A percentile compares a stretch with the other conserved stretches of the same genome.
These are phyloP conservation scores for Trifolium dubium DNA, from an alignment of 306 rosid species.

Conservation along the genomic window DNA sequence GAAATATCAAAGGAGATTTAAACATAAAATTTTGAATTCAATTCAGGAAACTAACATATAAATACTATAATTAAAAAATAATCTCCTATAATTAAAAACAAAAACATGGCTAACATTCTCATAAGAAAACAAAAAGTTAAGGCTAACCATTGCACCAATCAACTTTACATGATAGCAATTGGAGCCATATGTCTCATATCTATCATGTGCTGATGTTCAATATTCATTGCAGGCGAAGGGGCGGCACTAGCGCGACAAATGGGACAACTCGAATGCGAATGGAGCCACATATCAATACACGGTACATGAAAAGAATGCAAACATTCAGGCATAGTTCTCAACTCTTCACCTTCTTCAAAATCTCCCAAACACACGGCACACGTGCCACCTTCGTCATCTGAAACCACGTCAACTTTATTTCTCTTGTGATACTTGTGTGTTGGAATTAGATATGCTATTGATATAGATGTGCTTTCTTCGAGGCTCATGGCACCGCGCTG, in stretches of 20 bases:
- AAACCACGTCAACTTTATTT: neutral
- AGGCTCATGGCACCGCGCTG: neutral
- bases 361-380: conserved; percentile 68
- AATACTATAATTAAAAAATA: too few relatives aligned
- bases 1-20: too few relatives aligned
- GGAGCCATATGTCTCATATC: neutral
- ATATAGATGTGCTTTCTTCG: neutral
- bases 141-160: neutral
- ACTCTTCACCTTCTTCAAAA: conserved; percentile 69
- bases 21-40: too few relatives aligned
- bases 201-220: neutral
- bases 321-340: conserved; percentile 64
- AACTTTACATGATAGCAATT: conserved; percentile 11
- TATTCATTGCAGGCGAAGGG: conserved; percentile 14
- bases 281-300: conserved; percentile 80
- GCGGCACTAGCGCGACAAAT: conserved; percentile 56
- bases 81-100: neutral
- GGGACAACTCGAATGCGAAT: conserved; percentile 61
- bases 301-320: conserved; percentile 65
- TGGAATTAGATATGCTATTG: conserved; percentile 52
- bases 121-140: too few relatives aligned
- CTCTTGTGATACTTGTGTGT: conserved; percentile 50
- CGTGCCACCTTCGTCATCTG: conserved; percentile 38
- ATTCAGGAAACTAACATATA: too few relatives aligned
- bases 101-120: too few relatives aligned